Evolutionary conservation across 176 grass and related monocot genomes (phyloP).

Genomic region (Triticum urartu): DNA sequence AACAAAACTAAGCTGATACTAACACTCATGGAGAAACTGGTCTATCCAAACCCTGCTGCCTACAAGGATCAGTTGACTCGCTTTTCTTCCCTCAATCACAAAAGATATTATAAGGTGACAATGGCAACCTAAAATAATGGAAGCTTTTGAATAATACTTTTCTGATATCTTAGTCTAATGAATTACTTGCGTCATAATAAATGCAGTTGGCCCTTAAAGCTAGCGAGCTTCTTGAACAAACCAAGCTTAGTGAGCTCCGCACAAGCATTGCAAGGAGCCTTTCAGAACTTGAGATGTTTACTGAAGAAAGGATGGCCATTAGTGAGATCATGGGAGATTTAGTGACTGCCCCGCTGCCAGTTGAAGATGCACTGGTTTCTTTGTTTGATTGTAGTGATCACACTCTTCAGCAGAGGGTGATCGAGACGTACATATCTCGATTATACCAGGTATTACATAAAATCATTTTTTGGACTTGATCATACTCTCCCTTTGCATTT

Average conservation of each 20-base stretch:
- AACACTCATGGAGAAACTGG: conserved; percentile 83
- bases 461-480: neutral
- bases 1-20: conserved; percentile 91
- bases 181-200: conserved; percentile 25
- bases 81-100: conserved; percentile 94
- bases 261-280: conserved; percentile 78
- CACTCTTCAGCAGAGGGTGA: conserved; percentile 81
- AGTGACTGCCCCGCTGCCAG: conserved; percentile 66
- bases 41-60: conserved; percentile 83
- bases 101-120: conserved; percentile 83
- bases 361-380: conserved; percentile 94
- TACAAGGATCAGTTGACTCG: conserved; percentile 85
- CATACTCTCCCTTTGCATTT: neutral
- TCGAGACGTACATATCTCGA: conserved; percentile 87
- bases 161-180: conserved; percentile 28
- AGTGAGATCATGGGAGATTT: conserved; percentile 85
- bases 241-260: conserved; percentile 88
- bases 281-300: conserved; percentile 89
- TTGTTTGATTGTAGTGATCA: conserved; percentile 82
- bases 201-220: conserved; percentile 93
- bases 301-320: conserved; percentile 62
- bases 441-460: conserved; percentile 68
- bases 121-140: neutral
- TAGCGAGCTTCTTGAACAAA: conserved; percentile 97
- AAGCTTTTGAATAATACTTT: neutral